Conservation (phyloP, 805 yeast genomes). For the Metschnikowia chrysomelidarum region DNA sequence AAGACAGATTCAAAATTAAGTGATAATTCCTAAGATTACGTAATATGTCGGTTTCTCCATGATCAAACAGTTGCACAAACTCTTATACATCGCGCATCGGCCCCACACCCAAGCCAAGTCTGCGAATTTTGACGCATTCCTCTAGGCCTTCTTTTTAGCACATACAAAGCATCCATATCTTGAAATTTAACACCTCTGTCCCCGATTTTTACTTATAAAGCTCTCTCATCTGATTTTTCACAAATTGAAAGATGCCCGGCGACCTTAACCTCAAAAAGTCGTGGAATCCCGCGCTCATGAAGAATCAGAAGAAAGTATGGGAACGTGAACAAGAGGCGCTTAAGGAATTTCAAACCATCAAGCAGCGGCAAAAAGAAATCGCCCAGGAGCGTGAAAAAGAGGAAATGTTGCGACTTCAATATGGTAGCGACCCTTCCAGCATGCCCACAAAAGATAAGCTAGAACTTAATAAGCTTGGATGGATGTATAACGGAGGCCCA, state of each 20-base stretch:
- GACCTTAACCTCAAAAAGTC: constrained; percentile 90
- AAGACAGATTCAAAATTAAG: too few species aligned
- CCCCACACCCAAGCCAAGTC: too few species aligned
- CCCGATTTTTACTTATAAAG: too few species aligned
- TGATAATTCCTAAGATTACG: too few species aligned
- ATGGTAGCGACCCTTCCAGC: constrained; percentile 35
- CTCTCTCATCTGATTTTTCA: too few species aligned
- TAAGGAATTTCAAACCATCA: constrained; percentile 63
- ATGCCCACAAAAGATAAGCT: constrained; percentile 34
- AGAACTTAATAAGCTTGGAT: constrained; percentile 54
- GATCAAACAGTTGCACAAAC: too few species aligned
- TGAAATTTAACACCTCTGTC: too few species aligned
- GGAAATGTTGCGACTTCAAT: constrained; percentile 50
- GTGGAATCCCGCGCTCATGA: constrained; percentile 90
- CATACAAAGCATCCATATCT: too few species aligned
- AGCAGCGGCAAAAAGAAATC: constrained; percentile 63
- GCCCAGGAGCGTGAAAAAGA: constrained; percentile 58
- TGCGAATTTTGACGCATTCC: too few species aligned
- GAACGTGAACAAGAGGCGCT: constrained; percentile 73
- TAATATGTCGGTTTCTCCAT: too few species aligned
- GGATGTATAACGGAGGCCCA: constrained; percentile 78
- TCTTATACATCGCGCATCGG: too few species aligned
- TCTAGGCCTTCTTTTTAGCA: too few species aligned
- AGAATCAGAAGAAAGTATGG: constrained; percentile 86
- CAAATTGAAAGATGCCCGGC: constrained; percentile 48